Percentiles rank a stretch among this genome's conserved stretches.
Conservation (phyloP, 2,329 filamentous ascomycete genomes). For the Clonostachys sp. region DNA sequence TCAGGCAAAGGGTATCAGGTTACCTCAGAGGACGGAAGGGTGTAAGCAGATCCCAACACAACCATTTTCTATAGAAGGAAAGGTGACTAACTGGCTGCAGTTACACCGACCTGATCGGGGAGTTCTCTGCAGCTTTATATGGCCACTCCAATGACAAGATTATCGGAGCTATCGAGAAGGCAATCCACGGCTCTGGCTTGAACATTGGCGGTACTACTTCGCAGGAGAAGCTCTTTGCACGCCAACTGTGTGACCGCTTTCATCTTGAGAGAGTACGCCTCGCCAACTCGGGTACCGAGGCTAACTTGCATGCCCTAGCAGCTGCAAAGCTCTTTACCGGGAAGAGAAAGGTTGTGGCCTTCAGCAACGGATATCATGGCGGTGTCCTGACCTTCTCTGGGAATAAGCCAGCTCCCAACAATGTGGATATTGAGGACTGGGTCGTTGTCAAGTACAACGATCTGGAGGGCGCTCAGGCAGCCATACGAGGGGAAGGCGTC, state of each 20-base stretch:
- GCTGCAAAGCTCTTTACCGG: constrained; percentile 41
- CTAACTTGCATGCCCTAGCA: constrained; percentile 55
- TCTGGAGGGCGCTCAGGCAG: constrained; percentile 31
- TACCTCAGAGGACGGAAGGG: constrained; percentile 29
- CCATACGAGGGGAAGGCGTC: constrained; percentile 40
- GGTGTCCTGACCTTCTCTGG: constrained; percentile 26
- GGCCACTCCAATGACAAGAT: constrained; percentile 59
- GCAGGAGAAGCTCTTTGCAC: constrained; percentile 47
- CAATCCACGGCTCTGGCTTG: constrained; percentile 41
- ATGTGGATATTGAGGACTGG: constrained; percentile 49
- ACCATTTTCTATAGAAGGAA: neutral
- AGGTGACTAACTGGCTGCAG: constrained; percentile 10
- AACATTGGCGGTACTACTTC: constrained; percentile 48
- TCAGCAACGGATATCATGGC: constrained; percentile 38
- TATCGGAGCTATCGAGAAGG: constrained; percentile 35
- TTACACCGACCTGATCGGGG: constrained; percentile 58
- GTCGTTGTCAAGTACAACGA: constrained; percentile 61
- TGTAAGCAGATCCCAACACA: too few species aligned
- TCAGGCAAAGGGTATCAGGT: constrained; percentile 26
- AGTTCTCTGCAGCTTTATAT: constrained; percentile 61
- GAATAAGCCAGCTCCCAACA: constrained; percentile 29
- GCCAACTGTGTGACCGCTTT: constrained; percentile 49
- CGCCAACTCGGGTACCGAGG: constrained; percentile 63
- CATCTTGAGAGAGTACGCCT: constrained; percentile 53
- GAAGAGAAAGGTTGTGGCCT: constrained; percentile 42